Base-by-base conservation (phyloP, 2,329 filamentous ascomycete species). In the Arthrobotrys pseudoclavata region DNA sequence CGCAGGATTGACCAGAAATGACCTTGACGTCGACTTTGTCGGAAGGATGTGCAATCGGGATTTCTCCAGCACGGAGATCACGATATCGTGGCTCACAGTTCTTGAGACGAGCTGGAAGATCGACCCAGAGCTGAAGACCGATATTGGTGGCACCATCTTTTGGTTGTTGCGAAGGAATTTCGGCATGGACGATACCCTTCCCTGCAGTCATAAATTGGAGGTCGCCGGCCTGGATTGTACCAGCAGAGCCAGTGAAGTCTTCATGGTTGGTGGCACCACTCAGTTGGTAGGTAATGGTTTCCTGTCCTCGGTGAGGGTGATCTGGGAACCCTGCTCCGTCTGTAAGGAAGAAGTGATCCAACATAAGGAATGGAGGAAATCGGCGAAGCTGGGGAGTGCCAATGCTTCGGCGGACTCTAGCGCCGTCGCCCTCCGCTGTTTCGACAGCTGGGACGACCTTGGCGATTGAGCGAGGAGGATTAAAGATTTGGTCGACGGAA, bases 191-290 rank as follows among this genome's bases (percentile, higher is more conserved):
- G 81, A 98, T 96, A 48, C 95, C 95, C 20, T 88, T 87, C 3
- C 95, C 95, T 0, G 95, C 95, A 0, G 95, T 97, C 96, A 98
- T 98, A 87, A 98, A 98, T 83, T 98, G 95, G 57, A 98, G 85
- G 83, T 97, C 95, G n/a, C 95, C 95, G 0, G 91, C 85, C 77
- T 91, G 87, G 80, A 98, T 93, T 2, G 92, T 96, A 72, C 95
- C 96, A 61, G 88, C 88, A 85, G 96, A 91, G 12, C 94, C 94
- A 1, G 92, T 91, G 81, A 97, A 97, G 84, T 97, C 94, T 85
- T 97, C 94, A 82, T 97, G 94, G 85, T 97, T 93, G 75, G 97
- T 90, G 2, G 89, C 92, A 80, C 95, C 95, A 13, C 88, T 85
- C n/a, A 98, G 87, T 31, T 98, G 87, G 83, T 97, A 97, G 0